phyloP scores from a whole-genome alignment of 139 green algal species.

The Axilococcus clingmanii region DNA sequence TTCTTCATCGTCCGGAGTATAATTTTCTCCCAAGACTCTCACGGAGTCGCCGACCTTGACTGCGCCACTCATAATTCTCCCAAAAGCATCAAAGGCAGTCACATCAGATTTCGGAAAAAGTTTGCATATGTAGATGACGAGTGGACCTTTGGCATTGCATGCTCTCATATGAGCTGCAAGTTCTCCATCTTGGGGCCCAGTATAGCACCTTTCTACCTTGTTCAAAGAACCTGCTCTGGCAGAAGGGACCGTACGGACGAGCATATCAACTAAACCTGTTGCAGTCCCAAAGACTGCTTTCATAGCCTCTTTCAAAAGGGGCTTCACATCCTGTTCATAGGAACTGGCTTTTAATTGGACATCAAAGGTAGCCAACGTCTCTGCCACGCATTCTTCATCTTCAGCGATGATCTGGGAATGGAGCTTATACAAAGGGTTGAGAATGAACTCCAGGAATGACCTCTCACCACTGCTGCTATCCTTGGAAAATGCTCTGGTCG shows the following conservation, averaged over 20 bases:
- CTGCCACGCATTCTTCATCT: slow-evolving; percentile 32
- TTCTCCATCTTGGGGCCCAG: slow-evolving; percentile 52
- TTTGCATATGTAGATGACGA: slow-evolving; percentile 89
- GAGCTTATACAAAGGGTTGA: slow-evolving; percentile 98
- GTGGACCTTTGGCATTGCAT: slow-evolving; percentile 75
- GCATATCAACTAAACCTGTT: slow-evolving; percentile 82
- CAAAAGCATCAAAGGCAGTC: slow-evolving; percentile 84
- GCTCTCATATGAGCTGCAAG: slow-evolving; percentile 55
- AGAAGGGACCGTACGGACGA: slow-evolving; percentile 76
- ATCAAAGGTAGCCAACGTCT: slow-evolving; percentile 68
- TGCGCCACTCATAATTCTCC: slow-evolving; percentile 82
- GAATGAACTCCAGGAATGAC: slow-evolving; percentile 90
- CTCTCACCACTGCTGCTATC: slow-evolving; percentile 59
- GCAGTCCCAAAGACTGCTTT: slow-evolving; percentile 59
- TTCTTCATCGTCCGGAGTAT: slow-evolving; percentile 96
- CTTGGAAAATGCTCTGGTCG: slow-evolving; percentile 69
- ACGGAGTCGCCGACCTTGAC: slow-evolving; percentile 72
- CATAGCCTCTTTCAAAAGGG: slow-evolving; percentile 70
- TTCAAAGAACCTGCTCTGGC: slow-evolving; percentile 43
- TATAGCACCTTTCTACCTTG: slow-evolving; percentile 74
- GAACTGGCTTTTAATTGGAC: slow-evolving; percentile 58
- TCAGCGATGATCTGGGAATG: slow-evolving; percentile 64
- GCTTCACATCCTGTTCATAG: slow-evolving; percentile 83
- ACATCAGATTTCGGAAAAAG: slow-evolving; percentile 78
- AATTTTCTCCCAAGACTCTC: slow-evolving; percentile 68